Conservation (phyloP, 257 asterid genomes). For the Anisodus tanguticus region DNA sequence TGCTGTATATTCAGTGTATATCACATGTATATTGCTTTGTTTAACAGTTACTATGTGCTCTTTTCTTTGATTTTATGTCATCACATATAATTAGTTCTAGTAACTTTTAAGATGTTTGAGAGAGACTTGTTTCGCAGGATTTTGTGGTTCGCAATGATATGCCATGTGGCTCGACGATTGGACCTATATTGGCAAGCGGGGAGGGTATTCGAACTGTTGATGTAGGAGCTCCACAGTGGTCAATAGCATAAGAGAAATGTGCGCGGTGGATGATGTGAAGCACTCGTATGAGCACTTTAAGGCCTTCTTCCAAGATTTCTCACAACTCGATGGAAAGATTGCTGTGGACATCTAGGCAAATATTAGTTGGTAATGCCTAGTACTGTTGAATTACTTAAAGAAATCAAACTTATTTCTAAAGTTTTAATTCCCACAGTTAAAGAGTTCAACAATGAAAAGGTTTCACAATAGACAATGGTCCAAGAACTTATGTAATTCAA, state of each 20-base stretch:
- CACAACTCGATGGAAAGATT: constrained; percentile 70
- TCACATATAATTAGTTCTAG: not conserved
- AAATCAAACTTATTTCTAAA: not conserved
- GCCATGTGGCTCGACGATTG: constrained; percentile 94
- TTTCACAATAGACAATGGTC: not conserved
- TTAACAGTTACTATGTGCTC: not conserved
- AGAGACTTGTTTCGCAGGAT: constrained; percentile 51
- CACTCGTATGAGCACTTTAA: constrained; percentile 82
- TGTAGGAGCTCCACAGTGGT: constrained; percentile 86
- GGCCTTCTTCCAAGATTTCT: constrained; percentile 76
- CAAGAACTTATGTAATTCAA: not conserved
- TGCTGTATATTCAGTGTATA: too few relatives aligned
- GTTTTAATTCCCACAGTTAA: not conserved
- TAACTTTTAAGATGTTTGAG: not conserved
- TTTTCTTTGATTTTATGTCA: not conserved
- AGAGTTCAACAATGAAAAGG: not conserved
- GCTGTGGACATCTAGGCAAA: constrained; percentile 58
- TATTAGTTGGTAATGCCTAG: not conserved
- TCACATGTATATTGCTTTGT: too few relatives aligned
- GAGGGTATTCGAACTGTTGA: constrained; percentile 88
- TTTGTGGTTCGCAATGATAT: constrained; percentile 90
- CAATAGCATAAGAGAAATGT: constrained; percentile 98
- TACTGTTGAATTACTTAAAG: not conserved
- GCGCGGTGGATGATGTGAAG: constrained; percentile 88
- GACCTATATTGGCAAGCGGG: constrained; percentile 95